phyloP scores from a whole-genome alignment of 2,329 filamentous ascomycete genomes.

The Botrytis aclada region DNA sequence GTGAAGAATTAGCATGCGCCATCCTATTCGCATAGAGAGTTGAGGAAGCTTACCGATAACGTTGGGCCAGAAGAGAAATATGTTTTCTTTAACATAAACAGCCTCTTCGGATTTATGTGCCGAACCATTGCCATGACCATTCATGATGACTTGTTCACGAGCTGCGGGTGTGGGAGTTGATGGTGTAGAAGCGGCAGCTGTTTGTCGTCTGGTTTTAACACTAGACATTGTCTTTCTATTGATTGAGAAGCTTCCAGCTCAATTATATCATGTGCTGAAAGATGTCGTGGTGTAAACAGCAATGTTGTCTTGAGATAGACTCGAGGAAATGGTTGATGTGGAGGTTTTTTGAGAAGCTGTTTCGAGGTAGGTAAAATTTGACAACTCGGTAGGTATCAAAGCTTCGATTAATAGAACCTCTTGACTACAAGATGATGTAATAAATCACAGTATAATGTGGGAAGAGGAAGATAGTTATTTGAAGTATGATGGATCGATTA shows the following conservation, averaged over 20 bases:
- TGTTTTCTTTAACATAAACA: constrained; percentile 59
- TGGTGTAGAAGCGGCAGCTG: constrained; percentile 33
- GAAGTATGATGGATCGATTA: background rate
- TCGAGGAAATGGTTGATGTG: constrained; percentile 4
- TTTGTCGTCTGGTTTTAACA: constrained; percentile 37
- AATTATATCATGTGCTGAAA: background rate
- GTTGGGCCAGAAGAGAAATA: constrained; percentile 79
- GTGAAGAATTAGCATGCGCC: constrained; percentile 24
- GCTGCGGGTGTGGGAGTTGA: constrained; percentile 33
- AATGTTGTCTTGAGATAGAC: background rate
- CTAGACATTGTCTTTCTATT: constrained; percentile 32
- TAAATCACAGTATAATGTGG: background rate
- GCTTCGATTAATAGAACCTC: background rate
- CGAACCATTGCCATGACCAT: constrained; percentile 50
- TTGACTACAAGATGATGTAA: background rate
- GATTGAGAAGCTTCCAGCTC: constrained; percentile 17
- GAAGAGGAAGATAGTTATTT: background rate
- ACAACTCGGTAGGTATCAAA: background rate
- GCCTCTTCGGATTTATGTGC: constrained; percentile 39
- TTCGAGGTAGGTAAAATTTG: constrained; percentile 5
- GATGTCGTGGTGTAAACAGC: background rate
- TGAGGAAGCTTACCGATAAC: constrained; percentile 71
- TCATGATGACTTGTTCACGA: constrained; percentile 37
- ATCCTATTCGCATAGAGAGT: constrained; percentile 28
- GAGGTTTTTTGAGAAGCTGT: constrained; percentile 5